Conservation (phyloP, 1,139 yeast species). For the Candida sp. region DNA sequence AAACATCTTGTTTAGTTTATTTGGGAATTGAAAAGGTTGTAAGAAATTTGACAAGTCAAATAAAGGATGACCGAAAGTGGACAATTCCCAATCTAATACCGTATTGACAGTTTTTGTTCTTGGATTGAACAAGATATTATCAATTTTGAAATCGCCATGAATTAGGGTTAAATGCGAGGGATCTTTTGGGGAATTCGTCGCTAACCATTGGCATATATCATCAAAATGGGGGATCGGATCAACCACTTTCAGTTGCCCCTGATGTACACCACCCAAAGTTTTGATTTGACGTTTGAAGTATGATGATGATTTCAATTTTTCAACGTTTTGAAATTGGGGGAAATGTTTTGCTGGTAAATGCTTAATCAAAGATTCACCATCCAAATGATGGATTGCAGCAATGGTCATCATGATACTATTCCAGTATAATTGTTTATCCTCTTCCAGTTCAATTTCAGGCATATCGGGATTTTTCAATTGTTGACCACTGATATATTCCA, state of each 20-base stretch:
- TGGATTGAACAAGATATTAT: conserved; percentile 56
- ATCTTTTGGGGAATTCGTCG: conserved; percentile 43
- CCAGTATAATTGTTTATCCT: conserved; percentile 38
- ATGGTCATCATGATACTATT: conserved; percentile 48
- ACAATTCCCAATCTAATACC: conserved; percentile 66
- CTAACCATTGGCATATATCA: conserved; percentile 40
- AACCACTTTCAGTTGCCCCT: conserved; percentile 49
- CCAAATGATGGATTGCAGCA: conserved; percentile 50
- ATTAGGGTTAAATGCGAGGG: conserved; percentile 46
- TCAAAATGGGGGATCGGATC: conserved; percentile 51
- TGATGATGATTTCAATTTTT: conserved; percentile 19
- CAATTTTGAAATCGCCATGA: conserved; percentile 70
- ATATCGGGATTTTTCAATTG: conserved; percentile 57
- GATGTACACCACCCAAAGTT: conserved; percentile 46
- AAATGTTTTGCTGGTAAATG: conserved; percentile 45
- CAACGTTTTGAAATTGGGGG: conserved; percentile 39
- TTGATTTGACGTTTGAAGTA: conserved; percentile 57
- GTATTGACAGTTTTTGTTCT: conserved; percentile 50
- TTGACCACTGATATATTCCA: conserved; percentile 60
- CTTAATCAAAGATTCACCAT: conserved; percentile 41
- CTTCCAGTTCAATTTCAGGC: conserved; percentile 27
- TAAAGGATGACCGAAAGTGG: conserved; percentile 66
- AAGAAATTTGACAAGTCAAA: conserved; percentile 61
- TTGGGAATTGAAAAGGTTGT: conserved; percentile 55
- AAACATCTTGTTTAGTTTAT: conserved; percentile 24